A percentile compares a stretch with the other conserved stretches of the same genome.
Conservation (phyloP, 2,329 filamentous ascomycete species). For the Beauveria pseudobassiana region DNA sequence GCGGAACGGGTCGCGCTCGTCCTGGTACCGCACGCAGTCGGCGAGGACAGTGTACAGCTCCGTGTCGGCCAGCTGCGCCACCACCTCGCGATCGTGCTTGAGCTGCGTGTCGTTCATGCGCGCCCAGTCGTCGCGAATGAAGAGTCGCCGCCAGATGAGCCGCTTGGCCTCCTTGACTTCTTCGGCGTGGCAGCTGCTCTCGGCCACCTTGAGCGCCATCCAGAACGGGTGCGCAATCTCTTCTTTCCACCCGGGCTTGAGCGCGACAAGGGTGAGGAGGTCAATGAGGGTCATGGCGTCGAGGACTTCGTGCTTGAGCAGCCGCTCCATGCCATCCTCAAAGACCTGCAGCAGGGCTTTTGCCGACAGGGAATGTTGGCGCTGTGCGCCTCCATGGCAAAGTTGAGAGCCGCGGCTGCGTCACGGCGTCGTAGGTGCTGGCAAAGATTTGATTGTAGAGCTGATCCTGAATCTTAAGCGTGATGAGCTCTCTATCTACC, state of each 20-base stretch:
- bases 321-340: slow-evolving; percentile 58
- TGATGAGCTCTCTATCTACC: slow-evolving; percentile 56
- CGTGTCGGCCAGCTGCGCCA: slow-evolving; percentile 55
- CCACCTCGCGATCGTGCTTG: slow-evolving; percentile 62
- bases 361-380: slow-evolving; percentile 48
- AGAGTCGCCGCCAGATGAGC: slow-evolving; percentile 80
- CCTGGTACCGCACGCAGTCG: slow-evolving; percentile 52
- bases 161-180: slow-evolving; percentile 51
- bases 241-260: slow-evolving; percentile 40
- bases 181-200: slow-evolving; percentile 45
- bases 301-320: slow-evolving; percentile 67
- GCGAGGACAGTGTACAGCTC: slow-evolving; percentile 61
- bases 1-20: slow-evolving; percentile 34
- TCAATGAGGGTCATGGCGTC: slow-evolving; percentile 61
- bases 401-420: slow-evolving; percentile 65
- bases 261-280: slow-evolving; percentile 65
- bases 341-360: slow-evolving; percentile 64
- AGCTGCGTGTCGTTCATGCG: slow-evolving; percentile 69
- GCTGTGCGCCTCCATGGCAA: slow-evolving; percentile 64
- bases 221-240: slow-evolving; percentile 64
- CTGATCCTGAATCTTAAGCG: slow-evolving; percentile 73
- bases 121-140: slow-evolving; percentile 78
- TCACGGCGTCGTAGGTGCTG: slow-evolving; percentile 65
- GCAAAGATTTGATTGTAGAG: slow-evolving; percentile 65
- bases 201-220: slow-evolving; percentile 58